These are phyloP conservation scores for Glycyrrhiza uralensis DNA, from an alignment of 306 rosid species.

Conservation along the genomic window DNA sequence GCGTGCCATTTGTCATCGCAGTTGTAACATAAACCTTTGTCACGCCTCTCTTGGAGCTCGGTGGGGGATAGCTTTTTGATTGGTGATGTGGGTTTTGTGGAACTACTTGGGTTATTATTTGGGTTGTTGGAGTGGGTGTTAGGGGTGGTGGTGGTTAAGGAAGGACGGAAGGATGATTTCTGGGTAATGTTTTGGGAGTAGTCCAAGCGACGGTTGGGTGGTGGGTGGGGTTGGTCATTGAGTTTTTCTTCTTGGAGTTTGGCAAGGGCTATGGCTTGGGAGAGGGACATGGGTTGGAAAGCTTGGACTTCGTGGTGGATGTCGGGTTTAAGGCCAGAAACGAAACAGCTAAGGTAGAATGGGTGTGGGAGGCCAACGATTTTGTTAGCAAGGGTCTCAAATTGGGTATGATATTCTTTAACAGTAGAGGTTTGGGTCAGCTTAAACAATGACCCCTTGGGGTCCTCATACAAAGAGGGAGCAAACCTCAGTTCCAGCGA, in stretches of 20 bases:
- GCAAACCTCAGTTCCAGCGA: neutral
- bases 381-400: neutral
- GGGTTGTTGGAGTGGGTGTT: too few relatives aligned
- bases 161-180: too few relatives aligned
- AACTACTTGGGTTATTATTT: too few relatives aligned
- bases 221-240: neutral
- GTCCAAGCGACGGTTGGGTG: too few relatives aligned
- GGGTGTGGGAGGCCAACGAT: neutral
- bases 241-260: neutral
- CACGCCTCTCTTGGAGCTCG: too few relatives aligned
- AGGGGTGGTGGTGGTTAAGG: too few relatives aligned
- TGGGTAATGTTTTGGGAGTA: neutral
- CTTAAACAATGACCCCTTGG: too few relatives aligned
- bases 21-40: too few relatives aligned
- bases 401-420: neutral
- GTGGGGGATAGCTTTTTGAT: too few relatives aligned
- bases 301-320: neutral
- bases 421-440: too few relatives aligned
- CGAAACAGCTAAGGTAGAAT: neutral
- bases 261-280: neutral
- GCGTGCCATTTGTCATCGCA: too few relatives aligned
- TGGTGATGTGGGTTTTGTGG: too few relatives aligned
- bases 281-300: neutral
- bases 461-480: neutral
- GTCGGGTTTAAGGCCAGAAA: neutral